Evolutionary conservation across 2,329 filamentous ascomycete genomes (phyloP).

Genomic region (Exophiala sp.): DNA sequence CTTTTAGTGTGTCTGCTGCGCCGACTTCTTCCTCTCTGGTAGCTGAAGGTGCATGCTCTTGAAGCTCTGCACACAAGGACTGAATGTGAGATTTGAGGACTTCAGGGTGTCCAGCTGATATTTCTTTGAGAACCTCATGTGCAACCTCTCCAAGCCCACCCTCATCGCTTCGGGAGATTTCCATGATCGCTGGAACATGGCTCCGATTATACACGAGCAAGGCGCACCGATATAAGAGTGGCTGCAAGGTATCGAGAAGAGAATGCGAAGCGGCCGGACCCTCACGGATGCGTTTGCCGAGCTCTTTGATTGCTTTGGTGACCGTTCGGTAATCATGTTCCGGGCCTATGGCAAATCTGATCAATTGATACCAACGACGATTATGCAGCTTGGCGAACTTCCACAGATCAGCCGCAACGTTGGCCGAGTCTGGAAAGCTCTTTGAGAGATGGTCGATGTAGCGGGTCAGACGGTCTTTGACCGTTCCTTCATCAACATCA

Average conservation of each 20-base stretch:
- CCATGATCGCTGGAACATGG: conserved; percentile 84
- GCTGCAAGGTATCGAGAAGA: conserved; percentile 71
- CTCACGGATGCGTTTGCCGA: conserved; percentile 72
- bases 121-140: conserved; percentile 84
- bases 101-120: conserved; percentile 80
- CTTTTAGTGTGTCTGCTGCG: conserved; percentile 86
- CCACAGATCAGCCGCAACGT: conserved; percentile 70
- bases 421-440: conserved; percentile 67
- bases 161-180: conserved; percentile 77
- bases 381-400: conserved; percentile 91
- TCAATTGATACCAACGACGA: conserved; percentile 79
- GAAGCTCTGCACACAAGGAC: conserved; percentile 80
- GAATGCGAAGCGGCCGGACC: conserved; percentile 42
- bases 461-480: conserved; percentile 63
- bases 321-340: conserved; percentile 91
- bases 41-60: conserved; percentile 69
- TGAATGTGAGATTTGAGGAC: conserved; percentile 90
- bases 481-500: conserved; percentile 59
- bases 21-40: conserved; percentile 62
- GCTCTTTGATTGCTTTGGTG: conserved; percentile 80
- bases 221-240: conserved; percentile 75
- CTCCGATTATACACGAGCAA: conserved; percentile 90
- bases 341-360: conserved; percentile 75
- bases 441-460: conserved; percentile 67
- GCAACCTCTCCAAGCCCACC: conserved; percentile 70